Percentiles rank a stretch among this genome's conserved stretches.
Evolutionary conservation across 768 basidiomycete species (phyloP).

Genomic region (Macrolepiota albuminosa): DNA sequence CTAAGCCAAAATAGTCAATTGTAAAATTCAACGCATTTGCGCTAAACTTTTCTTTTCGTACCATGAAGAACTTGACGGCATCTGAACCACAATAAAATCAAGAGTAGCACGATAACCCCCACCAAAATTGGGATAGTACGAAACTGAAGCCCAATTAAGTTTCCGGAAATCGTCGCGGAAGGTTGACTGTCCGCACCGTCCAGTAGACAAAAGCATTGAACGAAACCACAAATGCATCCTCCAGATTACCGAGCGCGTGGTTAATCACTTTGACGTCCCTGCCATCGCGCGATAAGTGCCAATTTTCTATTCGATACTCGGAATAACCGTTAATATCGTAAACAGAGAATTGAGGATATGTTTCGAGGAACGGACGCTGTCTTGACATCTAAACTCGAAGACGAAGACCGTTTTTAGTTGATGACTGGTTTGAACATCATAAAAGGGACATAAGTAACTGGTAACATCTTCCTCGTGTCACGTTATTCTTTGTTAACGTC

Average conservation of each 20-base stretch:
- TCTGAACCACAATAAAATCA: conserved; percentile 10
- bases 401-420: not conserved
- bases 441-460: too few species aligned
- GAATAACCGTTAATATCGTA: conserved; percentile 39
- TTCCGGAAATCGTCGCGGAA: not conserved
- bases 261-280: conserved; percentile 26
- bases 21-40: not conserved
- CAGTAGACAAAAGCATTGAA: conserved; percentile 29
- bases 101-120: conserved; percentile 13
- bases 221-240: conserved; percentile 18
- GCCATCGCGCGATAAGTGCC: conserved; percentile 39
- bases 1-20: conserved; percentile 29
- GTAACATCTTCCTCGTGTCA: too few species aligned
- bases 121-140: not conserved
- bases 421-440: too few species aligned
- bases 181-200: not conserved
- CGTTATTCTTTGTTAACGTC: too few species aligned
- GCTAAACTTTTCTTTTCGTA: conserved; percentile 3
- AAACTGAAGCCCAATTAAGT: not conserved
- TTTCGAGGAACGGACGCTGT: conserved; percentile 5
- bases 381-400: not conserved
- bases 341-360: conserved; percentile 48
- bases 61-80: conserved; percentile 7
- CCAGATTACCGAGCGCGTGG: conserved; percentile 21
- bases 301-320: conserved; percentile 61